Percentiles rank a stretch among this genome's conserved stretches.
Evolutionary conservation across 306 rosid genomes (phyloP).

Genomic region (Malus domestica): DNA sequence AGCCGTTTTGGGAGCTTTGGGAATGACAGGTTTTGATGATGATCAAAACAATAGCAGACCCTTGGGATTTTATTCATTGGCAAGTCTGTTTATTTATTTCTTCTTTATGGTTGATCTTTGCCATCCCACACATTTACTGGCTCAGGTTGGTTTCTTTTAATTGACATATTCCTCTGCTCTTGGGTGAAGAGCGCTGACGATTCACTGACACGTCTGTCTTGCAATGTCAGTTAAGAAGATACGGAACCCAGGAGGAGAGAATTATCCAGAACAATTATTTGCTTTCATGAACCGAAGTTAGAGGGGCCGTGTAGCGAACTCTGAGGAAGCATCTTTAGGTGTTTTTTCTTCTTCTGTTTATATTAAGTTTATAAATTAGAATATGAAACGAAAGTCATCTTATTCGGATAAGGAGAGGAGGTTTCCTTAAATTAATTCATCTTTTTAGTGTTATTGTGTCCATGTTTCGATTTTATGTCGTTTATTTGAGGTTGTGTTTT

Average conservation of each 20-base stretch:
- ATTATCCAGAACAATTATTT: neutral
- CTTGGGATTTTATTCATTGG: neutral
- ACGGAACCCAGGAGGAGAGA: neutral
- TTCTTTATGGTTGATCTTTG: neutral
- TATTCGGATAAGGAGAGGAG: neutral
- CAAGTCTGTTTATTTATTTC: neutral
- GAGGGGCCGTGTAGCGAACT: neutral
- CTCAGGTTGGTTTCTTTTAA: neutral
- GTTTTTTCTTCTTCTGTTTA: neutral
- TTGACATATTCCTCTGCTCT: neutral
- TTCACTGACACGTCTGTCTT: neutral
- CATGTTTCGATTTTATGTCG: neutral
- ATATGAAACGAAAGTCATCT: neutral
- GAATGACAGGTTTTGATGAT: neutral
- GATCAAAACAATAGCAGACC: neutral
- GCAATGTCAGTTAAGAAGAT: constrained; percentile 5
- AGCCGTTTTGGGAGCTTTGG: constrained; percentile 14
- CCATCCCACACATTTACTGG: neutral
- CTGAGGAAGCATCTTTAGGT: neutral
- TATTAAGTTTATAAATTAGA: neutral
- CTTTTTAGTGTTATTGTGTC: too few species aligned
- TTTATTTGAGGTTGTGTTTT: neutral
- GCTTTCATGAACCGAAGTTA: neutral
- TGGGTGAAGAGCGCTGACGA: neutral
- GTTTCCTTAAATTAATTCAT: constrained; percentile 2